Conservation (phyloP, 352 stramenopile genomes). For the Phytophthora pinifolia region DNA sequence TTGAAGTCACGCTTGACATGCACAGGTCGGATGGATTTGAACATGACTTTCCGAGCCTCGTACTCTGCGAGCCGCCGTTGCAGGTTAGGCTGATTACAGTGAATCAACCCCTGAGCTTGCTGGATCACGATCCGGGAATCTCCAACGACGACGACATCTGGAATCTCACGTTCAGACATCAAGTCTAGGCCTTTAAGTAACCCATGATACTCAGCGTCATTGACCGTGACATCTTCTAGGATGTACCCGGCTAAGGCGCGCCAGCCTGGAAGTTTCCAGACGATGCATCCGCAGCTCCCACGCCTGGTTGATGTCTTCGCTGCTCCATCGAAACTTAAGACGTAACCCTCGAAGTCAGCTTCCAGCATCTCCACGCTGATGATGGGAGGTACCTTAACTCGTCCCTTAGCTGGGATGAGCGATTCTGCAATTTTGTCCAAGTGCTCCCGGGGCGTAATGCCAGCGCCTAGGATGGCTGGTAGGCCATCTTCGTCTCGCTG, state of each 20-base stretch:
- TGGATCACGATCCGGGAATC: constrained; percentile 3
- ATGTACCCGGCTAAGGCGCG: too few species aligned
- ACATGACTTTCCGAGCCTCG: too few species aligned
- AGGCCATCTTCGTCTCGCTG: constrained; percentile 4
- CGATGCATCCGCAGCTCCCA: constrained; percentile 1
- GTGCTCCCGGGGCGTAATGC: background rate
- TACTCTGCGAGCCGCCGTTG: background rate
- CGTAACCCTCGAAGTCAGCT: background rate
- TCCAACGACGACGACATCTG: background rate
- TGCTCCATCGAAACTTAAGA: constrained; percentile 5
- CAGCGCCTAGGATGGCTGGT: background rate
- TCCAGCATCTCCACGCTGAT: constrained; percentile 6
- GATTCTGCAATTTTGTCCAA: background rate
- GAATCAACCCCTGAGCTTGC: constrained; percentile 1
- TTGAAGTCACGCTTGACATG: background rate
- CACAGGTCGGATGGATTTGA: background rate
- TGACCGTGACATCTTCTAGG: constrained; percentile 1
- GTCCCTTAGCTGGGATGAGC: constrained; percentile 1
- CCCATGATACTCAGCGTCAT: constrained; percentile 4
- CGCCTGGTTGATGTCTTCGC: background rate
- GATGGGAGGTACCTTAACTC: background rate
- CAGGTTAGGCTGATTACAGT: constrained; percentile 3
- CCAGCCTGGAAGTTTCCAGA: too few species aligned
- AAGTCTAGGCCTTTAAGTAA: background rate
- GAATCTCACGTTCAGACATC: background rate